Conservation (phyloP, 768 basidiomycete species). For the Tylopilus subfusipes region DNA sequence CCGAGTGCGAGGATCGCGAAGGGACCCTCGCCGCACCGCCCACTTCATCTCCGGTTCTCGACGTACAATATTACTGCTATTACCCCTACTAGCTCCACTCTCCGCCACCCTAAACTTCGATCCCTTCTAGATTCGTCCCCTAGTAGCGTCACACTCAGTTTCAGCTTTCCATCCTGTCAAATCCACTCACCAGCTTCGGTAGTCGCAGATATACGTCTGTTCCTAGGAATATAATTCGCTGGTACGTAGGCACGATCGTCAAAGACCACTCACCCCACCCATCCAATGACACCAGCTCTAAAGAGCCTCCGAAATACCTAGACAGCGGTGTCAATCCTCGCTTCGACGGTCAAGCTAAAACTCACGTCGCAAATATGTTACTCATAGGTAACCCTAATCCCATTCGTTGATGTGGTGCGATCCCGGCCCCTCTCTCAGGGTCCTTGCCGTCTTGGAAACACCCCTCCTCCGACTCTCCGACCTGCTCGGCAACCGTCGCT, state of each 20-base stretch:
- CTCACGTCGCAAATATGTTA: constrained; percentile 79
- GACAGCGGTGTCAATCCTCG: not conserved
- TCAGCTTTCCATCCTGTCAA: not conserved
- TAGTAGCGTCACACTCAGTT: constrained; percentile 29
- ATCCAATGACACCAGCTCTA: constrained; percentile 76
- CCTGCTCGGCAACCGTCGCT: constrained; percentile 80
- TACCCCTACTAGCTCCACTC: not conserved
- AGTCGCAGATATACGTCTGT: constrained; percentile 80
- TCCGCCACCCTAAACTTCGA: constrained; percentile 54
- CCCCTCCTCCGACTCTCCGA: constrained; percentile 34
- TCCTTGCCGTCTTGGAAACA: constrained; percentile 27
- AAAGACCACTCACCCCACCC: constrained; percentile 68
- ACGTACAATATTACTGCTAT: not conserved
- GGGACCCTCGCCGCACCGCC: not conserved
- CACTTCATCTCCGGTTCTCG: constrained; percentile 11
- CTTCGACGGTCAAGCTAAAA: constrained; percentile 19
- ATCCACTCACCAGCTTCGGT: constrained; percentile 65
- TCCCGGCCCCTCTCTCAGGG: constrained; percentile 43
- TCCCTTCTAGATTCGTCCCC: constrained; percentile 85
- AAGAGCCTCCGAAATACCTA: constrained; percentile 80
- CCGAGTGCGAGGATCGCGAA: not conserved
- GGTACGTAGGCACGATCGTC: not conserved
- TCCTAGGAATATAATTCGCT: constrained; percentile 39
- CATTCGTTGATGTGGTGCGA: constrained; percentile 58
- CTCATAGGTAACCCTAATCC: constrained; percentile 88